A percentile compares a stretch with the other conserved stretches of the same genome.
Conservation (phyloP, 2,329 filamentous ascomycete genomes). For the Arthrinium puccinioides region DNA sequence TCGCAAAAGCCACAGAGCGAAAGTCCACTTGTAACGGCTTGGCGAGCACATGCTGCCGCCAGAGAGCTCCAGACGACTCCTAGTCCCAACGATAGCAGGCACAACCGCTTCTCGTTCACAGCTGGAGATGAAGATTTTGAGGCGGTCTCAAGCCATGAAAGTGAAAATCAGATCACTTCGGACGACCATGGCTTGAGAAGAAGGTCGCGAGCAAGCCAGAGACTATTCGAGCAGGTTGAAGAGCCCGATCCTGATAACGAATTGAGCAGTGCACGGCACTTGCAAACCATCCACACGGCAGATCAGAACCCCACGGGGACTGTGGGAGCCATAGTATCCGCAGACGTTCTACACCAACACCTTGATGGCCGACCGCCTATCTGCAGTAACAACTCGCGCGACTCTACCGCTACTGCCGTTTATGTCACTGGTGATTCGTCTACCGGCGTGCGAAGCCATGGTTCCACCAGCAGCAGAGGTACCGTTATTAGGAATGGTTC, state of each 20-base stretch:
- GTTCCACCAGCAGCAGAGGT: background rate
- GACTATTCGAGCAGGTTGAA: constrained; percentile 1
- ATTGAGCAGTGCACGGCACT: too few species aligned
- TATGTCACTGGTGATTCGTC: background rate
- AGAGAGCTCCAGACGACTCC: background rate
- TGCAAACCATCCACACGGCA: background rate
- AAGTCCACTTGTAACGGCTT: too few species aligned
- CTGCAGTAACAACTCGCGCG: background rate
- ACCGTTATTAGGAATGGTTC: constrained; percentile 1
- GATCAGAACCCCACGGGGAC: too few species aligned
- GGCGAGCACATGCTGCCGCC: too few species aligned
- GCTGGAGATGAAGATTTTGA: constrained; percentile 3
- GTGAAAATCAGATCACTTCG: background rate
- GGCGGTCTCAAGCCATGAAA: background rate
- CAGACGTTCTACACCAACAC: background rate
- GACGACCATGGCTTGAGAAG: background rate
- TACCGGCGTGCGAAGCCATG: background rate
- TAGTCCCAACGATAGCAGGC: background rate
- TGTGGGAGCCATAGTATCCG: background rate
- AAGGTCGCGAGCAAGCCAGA: background rate
- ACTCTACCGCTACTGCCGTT: background rate
- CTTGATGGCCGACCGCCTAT: constrained; percentile 1
- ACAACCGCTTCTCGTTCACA: constrained; percentile 4
- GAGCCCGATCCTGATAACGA: too few species aligned
- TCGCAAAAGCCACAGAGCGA: too few species aligned